Evolutionary conservation across 2,329 filamentous ascomycete genomes (phyloP).

Genomic region (Penicillium sp.): DNA sequence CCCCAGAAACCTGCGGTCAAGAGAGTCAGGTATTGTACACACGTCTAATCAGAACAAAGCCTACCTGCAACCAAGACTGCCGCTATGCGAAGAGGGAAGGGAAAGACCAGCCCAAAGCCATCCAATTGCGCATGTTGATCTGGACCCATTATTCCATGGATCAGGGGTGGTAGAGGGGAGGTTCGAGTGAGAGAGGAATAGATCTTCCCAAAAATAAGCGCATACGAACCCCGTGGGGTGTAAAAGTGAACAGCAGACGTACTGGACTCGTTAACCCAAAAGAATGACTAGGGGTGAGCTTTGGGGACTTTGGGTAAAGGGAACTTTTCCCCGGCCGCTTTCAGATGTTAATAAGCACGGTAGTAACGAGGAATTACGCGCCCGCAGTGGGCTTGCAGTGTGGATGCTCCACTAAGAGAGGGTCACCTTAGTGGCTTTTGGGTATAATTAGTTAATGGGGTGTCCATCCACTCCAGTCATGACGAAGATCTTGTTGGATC

Average conservation of each 20-base stretch:
- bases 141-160: constrained; percentile 43
- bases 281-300: constrained; percentile 39
- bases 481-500: constrained; percentile 10
- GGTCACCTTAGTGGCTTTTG: not conserved
- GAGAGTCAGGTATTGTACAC: not conserved
- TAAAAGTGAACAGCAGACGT: constrained; percentile 16
- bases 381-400: constrained; percentile 3
- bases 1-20: constrained; percentile 75
- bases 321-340: constrained; percentile 18
- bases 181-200: constrained; percentile 5
- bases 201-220: constrained; percentile 3
- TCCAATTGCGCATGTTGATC: constrained; percentile 59
- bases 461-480: not conserved
- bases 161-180: constrained; percentile 15
- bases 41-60: constrained; percentile 17
- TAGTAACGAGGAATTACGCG: constrained; percentile 13
- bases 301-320: constrained; percentile 3
- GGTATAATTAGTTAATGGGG: not conserved
- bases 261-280: constrained; percentile 17
- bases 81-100: constrained; percentile 85
- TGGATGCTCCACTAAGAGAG: constrained; percentile 2
- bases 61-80: constrained; percentile 81
- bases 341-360: constrained; percentile 22
- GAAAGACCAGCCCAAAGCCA: constrained; percentile 81
- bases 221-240: constrained; percentile 10